Percentiles rank a stretch among this genome's conserved stretches.
Conservation (phyloP, 352 stramenopile species). For the Lagenidium sp. region DNA sequence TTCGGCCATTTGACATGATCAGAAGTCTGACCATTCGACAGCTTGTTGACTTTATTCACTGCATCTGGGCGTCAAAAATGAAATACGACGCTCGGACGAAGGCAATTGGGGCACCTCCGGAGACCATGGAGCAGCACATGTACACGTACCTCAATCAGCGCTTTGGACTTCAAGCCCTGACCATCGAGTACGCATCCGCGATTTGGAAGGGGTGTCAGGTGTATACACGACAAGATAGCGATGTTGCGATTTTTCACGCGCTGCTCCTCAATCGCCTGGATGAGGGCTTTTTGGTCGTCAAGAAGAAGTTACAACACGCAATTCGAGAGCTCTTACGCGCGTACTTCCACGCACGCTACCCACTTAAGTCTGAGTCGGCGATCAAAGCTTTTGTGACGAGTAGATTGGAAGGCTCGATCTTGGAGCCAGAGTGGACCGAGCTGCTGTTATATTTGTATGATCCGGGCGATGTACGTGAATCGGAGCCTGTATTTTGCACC, state of each 20-base stretch:
- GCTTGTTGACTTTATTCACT: slow-evolving; percentile 62
- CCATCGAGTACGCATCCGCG: slow-evolving; percentile 69
- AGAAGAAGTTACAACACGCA: slow-evolving; percentile 65
- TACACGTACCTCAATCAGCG: slow-evolving; percentile 85
- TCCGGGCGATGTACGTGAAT: slow-evolving; percentile 40
- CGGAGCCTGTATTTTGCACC: neutral
- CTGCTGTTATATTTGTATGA: slow-evolving; percentile 75
- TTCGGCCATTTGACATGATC: too few species aligned
- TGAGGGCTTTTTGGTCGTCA: slow-evolving; percentile 72
- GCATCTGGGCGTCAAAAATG: slow-evolving; percentile 59
- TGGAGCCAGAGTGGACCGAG: slow-evolving; percentile 60
- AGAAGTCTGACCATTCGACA: slow-evolving; percentile 69
- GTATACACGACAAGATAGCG: slow-evolving; percentile 44
- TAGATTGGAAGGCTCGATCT: slow-evolving; percentile 18
- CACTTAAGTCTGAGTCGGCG: slow-evolving; percentile 49
- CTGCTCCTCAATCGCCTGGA: slow-evolving; percentile 75
- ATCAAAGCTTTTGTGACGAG: slow-evolving; percentile 39
- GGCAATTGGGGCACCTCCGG: slow-evolving; percentile 33
- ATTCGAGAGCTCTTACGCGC: slow-evolving; percentile 59
- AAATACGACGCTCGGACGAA: slow-evolving; percentile 51
- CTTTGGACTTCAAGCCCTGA: slow-evolving; percentile 69
- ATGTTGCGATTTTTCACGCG: slow-evolving; percentile 69
- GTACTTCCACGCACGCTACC: slow-evolving; percentile 57
- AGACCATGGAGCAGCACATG: slow-evolving; percentile 87
- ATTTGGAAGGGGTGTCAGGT: slow-evolving; percentile 66